A percentile compares a stretch with the other conserved stretches of the same genome.
Evolutionary conservation across 768 basidiomycete genomes (phyloP).

Genomic region (Russula emetica): DNA sequence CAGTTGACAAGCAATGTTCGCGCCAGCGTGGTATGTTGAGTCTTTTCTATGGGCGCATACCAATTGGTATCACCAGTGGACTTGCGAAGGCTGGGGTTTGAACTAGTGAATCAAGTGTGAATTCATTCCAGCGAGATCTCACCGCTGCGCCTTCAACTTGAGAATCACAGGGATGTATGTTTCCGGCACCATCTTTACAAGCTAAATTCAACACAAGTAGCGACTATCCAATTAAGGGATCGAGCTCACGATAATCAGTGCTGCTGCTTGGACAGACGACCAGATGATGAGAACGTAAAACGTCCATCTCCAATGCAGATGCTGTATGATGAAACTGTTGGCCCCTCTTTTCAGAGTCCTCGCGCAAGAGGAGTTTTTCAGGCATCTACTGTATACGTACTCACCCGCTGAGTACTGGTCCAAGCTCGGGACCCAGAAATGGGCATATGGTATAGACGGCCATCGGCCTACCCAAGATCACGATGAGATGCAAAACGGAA

Average conservation of each 20-base stretch:
- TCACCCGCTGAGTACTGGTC: slow-evolving; percentile 58
- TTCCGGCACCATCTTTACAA: slow-evolving; percentile 60
- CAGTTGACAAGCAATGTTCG: slow-evolving; percentile 54
- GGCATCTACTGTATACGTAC: slow-evolving; percentile 25
- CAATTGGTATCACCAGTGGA: slow-evolving; percentile 50
- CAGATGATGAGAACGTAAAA: slow-evolving; percentile 69
- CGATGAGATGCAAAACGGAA: background rate
- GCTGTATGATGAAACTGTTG: slow-evolving; percentile 35
- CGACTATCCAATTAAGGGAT: background rate
- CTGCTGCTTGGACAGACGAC: slow-evolving; percentile 51
- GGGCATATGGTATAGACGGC: slow-evolving; percentile 50
- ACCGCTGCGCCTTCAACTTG: slow-evolving; percentile 57
- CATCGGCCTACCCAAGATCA: slow-evolving; percentile 44
- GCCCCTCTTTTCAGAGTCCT: background rate
- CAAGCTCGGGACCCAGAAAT: slow-evolving; percentile 53
- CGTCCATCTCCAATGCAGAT: slow-evolving; percentile 70
- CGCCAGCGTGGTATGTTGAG: slow-evolving; percentile 40
- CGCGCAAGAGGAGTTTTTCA: background rate
- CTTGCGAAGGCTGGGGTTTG: slow-evolving; percentile 46
- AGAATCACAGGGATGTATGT: slow-evolving; percentile 62
- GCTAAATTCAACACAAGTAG: background rate
- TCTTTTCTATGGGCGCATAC: slow-evolving; percentile 56
- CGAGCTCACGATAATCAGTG: slow-evolving; percentile 48
- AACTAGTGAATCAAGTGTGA: background rate
- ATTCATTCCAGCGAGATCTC: slow-evolving; percentile 3